Evolutionary conservation across 2,329 filamentous ascomycete species (phyloP), one percentile per base, ranked within the genome.

Genomic region (Penicillium sp.): DNA sequence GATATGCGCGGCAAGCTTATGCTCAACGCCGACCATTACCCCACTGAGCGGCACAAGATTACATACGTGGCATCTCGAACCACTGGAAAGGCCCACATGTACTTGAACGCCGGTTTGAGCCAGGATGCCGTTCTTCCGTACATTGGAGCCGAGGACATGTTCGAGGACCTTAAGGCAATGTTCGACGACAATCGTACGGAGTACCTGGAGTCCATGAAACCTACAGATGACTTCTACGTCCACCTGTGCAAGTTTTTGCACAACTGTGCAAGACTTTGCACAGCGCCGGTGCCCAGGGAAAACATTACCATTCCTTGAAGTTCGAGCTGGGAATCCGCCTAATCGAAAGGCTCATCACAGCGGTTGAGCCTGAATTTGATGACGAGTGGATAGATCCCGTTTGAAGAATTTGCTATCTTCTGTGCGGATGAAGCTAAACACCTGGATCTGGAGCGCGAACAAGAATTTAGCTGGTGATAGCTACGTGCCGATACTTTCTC

Each of bases 301-400:
- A 0, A 5, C n/a, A 1, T 8, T 38, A 18, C 9, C n/a, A 8
- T 9, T 18, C 3, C 9, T 10, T 38, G n/a, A 18, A 38, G n/a
- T 3, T 12, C 35, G 35, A 38, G n/a, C n/a, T 38, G 4, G 10
- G 8, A 12, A 8, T 5, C 35, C n/a, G n/a, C 4, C 35, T 38
- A 4, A 38, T n/a, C n/a, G 2, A 18, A 12, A n/a, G n/a, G 2
- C 35, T 37, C n/a, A 38, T 18, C 4, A 18, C 9, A 18, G 35
- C 35, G 3, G 35, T 18, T 2, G 9, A 5, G 9, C 4, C 1
- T 10, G n/a, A n/a, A 38, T 10, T 2, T 6, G 9, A 10, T 10
- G 8, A 12, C n/a, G 4, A 18, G 0, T 3, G 0, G 8, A 18
- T 18, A 18, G 18, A 4, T 38, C n/a, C 18, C n/a, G 2, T 12